Evolutionary conservation across 352 stramenopile genomes (phyloP).

Genomic region (Globisporangium camurandrum): DNA sequence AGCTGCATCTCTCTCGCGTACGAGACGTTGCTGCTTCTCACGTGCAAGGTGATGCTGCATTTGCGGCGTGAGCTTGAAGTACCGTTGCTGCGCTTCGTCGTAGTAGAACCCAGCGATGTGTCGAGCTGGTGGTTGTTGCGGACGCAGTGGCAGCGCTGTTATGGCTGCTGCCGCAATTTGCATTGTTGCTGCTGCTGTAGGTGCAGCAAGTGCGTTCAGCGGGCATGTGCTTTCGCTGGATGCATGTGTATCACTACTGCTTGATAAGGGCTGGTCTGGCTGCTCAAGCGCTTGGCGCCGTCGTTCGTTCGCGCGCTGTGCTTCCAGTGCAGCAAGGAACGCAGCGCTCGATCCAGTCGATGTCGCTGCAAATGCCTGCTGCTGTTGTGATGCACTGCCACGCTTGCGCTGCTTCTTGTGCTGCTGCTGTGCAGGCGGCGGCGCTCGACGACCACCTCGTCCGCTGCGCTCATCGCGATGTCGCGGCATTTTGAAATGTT

Average conservation of each 20-base stretch:
- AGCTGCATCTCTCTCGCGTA: neutral
- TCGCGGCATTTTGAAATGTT: neutral
- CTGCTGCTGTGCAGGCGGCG: neutral
- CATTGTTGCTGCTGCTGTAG: neutral
- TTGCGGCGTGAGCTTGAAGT: slow-evolving; percentile 35
- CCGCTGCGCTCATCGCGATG: neutral
- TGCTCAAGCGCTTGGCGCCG: slow-evolving; percentile 6
- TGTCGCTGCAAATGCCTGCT: neutral
- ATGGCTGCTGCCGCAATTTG: neutral
- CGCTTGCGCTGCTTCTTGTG: slow-evolving; percentile 2
- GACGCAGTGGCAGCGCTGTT: slow-evolving; percentile 1
- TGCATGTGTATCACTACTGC: neutral
- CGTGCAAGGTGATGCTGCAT: slow-evolving; percentile 12
- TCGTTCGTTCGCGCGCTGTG: slow-evolving; percentile 36
- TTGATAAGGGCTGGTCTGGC: neutral
- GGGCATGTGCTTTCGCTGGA: neutral
- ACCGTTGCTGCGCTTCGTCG: slow-evolving; percentile 37
- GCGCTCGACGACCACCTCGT: neutral
- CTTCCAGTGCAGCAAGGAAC: slow-evolving; percentile 58
- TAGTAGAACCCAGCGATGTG: slow-evolving; percentile 52
- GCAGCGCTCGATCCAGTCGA: slow-evolving; percentile 14
- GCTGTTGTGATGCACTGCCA: neutral
- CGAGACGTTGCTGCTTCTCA: slow-evolving; percentile 1
- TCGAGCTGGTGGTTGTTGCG: neutral
- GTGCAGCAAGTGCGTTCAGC: neutral